These are phyloP conservation scores for Colletotrichum chrysophilum DNA, from an alignment of 2,329 filamentous ascomycete species.

Conservation along the genomic window DNA sequence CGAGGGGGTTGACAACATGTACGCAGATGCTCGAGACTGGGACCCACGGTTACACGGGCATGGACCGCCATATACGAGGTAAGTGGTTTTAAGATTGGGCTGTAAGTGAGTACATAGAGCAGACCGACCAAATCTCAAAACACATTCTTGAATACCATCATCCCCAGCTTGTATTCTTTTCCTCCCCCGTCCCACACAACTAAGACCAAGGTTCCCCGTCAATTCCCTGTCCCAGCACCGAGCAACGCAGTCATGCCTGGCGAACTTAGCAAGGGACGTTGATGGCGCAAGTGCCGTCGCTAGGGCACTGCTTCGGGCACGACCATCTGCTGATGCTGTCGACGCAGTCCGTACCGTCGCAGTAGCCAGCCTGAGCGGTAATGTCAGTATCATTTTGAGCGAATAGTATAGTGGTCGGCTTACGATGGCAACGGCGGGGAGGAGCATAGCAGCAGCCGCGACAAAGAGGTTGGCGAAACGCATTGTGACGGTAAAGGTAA, in stretches of 20 bases:
- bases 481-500: neutral
- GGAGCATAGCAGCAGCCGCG: neutral
- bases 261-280: neutral
- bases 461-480: neutral
- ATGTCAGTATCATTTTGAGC: neutral
- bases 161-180: neutral
- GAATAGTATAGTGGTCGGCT: neutral
- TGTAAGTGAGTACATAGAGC: neutral
- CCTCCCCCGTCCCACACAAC: neutral
- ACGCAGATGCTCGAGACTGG: neutral
- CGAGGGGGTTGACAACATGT: neutral
- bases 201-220: neutral
- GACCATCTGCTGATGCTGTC: neutral
- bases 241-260: neutral
- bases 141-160: neutral
- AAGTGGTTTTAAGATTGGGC: neutral
- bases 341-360: neutral
- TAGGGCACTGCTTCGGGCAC: neutral
- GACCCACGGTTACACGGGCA: neutral
- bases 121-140: neutral
- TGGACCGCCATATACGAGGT: neutral
- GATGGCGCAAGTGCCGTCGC: neutral
- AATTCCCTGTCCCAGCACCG: neutral
- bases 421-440: neutral
- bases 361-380: neutral